Evolutionary conservation across 2,329 filamentous ascomycete genomes (phyloP).

Genomic region (Monilinia fructicola): DNA sequence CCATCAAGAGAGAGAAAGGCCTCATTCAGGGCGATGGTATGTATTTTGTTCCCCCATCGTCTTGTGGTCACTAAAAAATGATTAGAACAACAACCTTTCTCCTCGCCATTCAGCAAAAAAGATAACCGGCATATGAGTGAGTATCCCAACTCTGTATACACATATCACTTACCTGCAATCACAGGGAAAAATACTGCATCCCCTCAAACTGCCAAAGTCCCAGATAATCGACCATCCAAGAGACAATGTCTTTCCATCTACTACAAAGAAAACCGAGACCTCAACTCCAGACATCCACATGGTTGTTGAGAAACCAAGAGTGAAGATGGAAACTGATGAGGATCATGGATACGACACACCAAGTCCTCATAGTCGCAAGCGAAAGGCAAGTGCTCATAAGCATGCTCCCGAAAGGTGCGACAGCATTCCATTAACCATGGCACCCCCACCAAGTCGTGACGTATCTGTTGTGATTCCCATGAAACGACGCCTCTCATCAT

Average conservation of each 20-base stretch:
- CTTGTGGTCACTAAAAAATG: neutral
- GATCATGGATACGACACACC: neutral
- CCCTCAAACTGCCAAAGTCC: neutral
- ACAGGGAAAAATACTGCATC: neutral
- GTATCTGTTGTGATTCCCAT: neutral
- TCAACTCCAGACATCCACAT: fast-evolving
- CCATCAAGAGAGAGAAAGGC: too few species aligned
- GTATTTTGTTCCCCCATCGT: neutral
- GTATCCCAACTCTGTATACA: neutral
- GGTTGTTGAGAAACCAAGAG: too few species aligned
- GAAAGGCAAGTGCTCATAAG: neutral
- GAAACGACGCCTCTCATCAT: neutral
- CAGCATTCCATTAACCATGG: neutral
- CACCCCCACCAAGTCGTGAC: neutral
- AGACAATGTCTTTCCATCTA: conserved; percentile 2
- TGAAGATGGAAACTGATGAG: neutral
- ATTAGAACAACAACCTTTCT: neutral
- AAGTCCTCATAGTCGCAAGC: neutral
- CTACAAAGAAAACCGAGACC: neutral
- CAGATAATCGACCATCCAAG: neutral
- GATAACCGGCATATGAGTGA: neutral
- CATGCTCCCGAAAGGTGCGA: neutral
- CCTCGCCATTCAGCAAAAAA: neutral
- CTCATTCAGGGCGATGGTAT: neutral
- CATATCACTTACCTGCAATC: fast-evolving